Conservation (phyloP, 2,329 filamentous ascomycete genomes). For the Cryphonectria japonica region DNA sequence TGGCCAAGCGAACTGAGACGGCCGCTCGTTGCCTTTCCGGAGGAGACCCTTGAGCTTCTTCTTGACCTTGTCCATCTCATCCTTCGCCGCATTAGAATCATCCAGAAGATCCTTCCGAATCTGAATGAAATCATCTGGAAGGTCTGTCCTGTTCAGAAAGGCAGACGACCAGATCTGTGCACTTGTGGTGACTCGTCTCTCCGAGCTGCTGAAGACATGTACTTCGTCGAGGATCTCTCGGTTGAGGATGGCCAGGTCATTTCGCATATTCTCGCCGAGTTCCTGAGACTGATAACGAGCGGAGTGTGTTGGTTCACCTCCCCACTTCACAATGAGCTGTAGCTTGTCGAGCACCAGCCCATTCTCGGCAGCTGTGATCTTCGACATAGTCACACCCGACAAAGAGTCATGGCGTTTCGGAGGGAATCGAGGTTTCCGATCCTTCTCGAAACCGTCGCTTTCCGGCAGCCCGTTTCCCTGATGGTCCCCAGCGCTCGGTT, state of each 20-base stretch:
- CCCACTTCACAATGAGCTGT: constrained; percentile 98
- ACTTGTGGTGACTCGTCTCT: constrained; percentile 90
- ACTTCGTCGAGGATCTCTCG: constrained; percentile 90
- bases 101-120: constrained; percentile 94
- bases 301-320: constrained; percentile 95
- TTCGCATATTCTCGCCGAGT: constrained; percentile 92
- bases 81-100: constrained; percentile 97
- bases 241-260: constrained; percentile 91
- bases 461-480: constrained; percentile 10
- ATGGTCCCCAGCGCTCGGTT: constrained; percentile 5
- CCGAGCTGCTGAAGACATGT: constrained; percentile 92
- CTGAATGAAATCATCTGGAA: constrained; percentile 83
- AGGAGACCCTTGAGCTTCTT: constrained; percentile 96
- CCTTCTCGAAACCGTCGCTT: constrained; percentile 20
- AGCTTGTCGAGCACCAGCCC: constrained; percentile 93
- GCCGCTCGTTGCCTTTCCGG: constrained; percentile 89
- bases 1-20: constrained; percentile 97
- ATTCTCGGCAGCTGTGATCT: constrained; percentile 91
- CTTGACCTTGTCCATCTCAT: constrained; percentile 99
- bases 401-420: constrained; percentile 79
- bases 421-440: constrained; percentile 43
- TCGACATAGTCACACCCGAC: constrained; percentile 87
- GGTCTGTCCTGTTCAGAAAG: constrained; percentile 85
- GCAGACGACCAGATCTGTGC: constrained; percentile 94
- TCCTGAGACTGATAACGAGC: constrained; percentile 96